Base-by-base conservation (phyloP, 345 rosid genomes). In the Theobroma cacao region DNA sequence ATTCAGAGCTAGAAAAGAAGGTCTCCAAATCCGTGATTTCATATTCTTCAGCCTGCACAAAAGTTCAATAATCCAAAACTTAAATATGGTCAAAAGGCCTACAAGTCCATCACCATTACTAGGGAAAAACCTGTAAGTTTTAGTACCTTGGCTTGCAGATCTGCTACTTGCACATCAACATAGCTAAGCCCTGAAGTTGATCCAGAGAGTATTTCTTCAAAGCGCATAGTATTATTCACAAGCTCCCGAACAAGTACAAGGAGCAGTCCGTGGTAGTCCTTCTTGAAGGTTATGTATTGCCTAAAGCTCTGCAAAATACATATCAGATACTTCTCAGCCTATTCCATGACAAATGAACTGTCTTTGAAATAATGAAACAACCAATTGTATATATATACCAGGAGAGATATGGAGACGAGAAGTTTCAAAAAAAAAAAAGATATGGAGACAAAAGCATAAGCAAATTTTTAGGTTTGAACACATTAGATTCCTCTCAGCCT, bases 261-360 rank as follows among this genome's bases (percentile, higher is more conserved):
- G 11, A 96, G 94, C 85, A 94, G 82, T 58, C 93, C 88, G 79
- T 92, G 90, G 86, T 80, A 94, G 74, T 96, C 99, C 85, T 89
- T 96, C 90, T 94, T 96, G 80, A 87, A 92, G 18, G 99, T 90
- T 70, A 96, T 90, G 80, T 94, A 96, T 86, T 90, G 87, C 79
- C 93, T 90, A 88, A 96, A 96, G 87, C 90, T 94, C 99, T 96
- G 97, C 73, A 86, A 75, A 52, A 47, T 28, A 69, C 40, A 17
- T 28, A 2, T 3, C 15, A 4, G 13, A 30, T 47, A 28, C 74
- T 70, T 43, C 73, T 68, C 34, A 68, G 73, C 36, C 55, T 43
- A 0, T 24, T 45, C 8, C 7, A 24, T 43, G n/a, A 26, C 20
- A 24, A 68, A 26, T 22, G 43, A 43, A 24, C 5, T 6, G 0